phyloP scores from a whole-genome alignment of 164 flowering plant species.

The Macadamia tetraphylla region DNA sequence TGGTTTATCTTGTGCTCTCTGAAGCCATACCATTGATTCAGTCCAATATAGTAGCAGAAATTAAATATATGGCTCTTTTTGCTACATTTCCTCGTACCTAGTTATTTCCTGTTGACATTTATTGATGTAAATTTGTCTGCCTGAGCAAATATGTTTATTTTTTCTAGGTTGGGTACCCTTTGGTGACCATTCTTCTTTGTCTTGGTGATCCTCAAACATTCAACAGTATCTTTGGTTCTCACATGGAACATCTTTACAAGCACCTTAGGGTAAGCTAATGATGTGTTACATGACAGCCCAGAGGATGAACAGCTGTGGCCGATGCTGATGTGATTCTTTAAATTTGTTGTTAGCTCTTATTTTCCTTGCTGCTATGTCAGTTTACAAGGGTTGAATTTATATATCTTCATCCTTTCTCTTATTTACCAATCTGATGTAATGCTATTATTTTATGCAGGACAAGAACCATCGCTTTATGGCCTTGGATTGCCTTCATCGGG shows the following conservation, averaged over 20 bases:
- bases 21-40: not conserved
- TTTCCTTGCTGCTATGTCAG: not conserved
- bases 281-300: not conserved
- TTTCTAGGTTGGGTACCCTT: conserved; percentile 88
- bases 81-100: not conserved
- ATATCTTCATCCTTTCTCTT: not conserved
- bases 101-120: conserved; percentile 7
- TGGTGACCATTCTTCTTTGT: conserved; percentile 97
- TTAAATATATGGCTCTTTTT: not conserved
- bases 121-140: not conserved
- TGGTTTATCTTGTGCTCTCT: not conserved
- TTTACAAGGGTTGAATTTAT: not conserved
- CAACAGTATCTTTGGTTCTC: conserved; percentile 70
- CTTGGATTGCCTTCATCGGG: conserved; percentile 95
- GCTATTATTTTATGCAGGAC: conserved; percentile 53
- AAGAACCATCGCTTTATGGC: conserved; percentile 98
- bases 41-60: not conserved
- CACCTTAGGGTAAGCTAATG: conserved; percentile 69
- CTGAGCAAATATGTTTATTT: not conserved
- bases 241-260: conserved; percentile 95
- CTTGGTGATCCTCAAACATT: conserved; percentile 93
- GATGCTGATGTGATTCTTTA: not conserved
- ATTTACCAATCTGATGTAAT: conserved; percentile 9
- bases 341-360: not conserved
- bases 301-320: not conserved